Conservation (phyloP, 2,329 filamentous ascomycete species). For the Colletotrichum sp. region DNA sequence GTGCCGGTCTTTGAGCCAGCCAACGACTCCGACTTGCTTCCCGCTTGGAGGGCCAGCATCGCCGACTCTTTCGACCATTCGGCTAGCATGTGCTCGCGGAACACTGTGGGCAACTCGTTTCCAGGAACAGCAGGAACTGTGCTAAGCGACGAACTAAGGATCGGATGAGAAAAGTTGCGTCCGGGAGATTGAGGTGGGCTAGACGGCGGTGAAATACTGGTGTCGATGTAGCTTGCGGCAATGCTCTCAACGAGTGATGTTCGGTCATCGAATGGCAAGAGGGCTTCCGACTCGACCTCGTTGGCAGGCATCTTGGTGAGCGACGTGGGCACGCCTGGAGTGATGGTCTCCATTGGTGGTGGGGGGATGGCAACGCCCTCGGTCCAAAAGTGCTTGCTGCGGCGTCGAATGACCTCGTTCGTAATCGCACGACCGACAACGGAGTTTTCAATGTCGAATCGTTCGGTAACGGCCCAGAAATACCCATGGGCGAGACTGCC, state of each 20-base stretch:
- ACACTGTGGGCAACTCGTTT: constrained; percentile 66
- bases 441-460: constrained; percentile 77
- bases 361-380: constrained; percentile 76
- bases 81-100: constrained; percentile 77
- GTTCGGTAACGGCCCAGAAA: constrained; percentile 79
- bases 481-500: constrained; percentile 90
- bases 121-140: constrained; percentile 43
- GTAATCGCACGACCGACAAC: constrained; percentile 73
- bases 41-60: constrained; percentile 70
- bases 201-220: constrained; percentile 65
- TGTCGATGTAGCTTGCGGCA: constrained; percentile 71
- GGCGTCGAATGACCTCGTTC: constrained; percentile 77
- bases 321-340: constrained; percentile 49
- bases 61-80: constrained; percentile 82
- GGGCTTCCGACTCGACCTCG: constrained; percentile 64
- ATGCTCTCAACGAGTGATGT: constrained; percentile 76
- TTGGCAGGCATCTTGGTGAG: constrained; percentile 53
- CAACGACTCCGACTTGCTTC: constrained; percentile 74
- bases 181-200: constrained; percentile 76
- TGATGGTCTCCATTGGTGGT: constrained; percentile 65
- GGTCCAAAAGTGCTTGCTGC: constrained; percentile 79
- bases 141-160: constrained; percentile 56
- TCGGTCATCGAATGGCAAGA: constrained; percentile 79
- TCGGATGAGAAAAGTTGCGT: constrained; percentile 66
- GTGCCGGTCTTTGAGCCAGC: constrained; percentile 76